Conservation (phyloP, 371 early-diverging fungal genomes). For the Lichtheimia ramosa region DNA sequence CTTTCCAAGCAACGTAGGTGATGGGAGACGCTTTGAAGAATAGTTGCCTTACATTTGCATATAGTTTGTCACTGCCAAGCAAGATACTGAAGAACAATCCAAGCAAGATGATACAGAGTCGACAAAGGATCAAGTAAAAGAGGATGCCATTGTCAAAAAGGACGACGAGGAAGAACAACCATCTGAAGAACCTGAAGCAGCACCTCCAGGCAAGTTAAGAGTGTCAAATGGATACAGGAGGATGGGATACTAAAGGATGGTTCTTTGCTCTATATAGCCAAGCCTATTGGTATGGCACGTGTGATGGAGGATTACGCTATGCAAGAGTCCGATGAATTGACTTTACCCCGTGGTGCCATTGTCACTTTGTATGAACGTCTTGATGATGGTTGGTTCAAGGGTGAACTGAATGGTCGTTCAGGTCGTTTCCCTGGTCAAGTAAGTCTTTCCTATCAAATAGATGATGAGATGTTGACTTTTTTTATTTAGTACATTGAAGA, state of each 20-base stretch:
- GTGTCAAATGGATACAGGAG: no score
- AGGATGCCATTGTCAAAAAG: not conserved
- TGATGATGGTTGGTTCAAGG: slow-evolving; percentile 72
- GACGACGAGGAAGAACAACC: not conserved
- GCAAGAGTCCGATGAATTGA: slow-evolving; percentile 66
- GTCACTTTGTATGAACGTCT: slow-evolving; percentile 63
- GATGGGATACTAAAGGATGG: no score
- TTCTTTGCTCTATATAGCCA: slow-evolving; percentile 13
- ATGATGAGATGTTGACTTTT: no score
- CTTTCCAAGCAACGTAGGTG: slow-evolving; percentile 75
- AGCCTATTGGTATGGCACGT: slow-evolving; percentile 53
- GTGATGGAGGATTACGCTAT: slow-evolving; percentile 73
- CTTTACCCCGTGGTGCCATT: slow-evolving; percentile 65
- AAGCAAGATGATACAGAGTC: slow-evolving; percentile 3
- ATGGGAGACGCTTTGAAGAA: not conserved
- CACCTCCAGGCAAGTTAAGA: not conserved
- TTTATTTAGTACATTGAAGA: slow-evolving; percentile 24
- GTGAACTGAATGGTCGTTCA: slow-evolving; percentile 66
- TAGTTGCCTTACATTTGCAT: not conserved
- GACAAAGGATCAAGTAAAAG: not conserved
- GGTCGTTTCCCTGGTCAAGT: slow-evolving; percentile 73
- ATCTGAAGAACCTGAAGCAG: slow-evolving; percentile 7
- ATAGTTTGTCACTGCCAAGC: slow-evolving; percentile 26
- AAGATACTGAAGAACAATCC: not conserved
- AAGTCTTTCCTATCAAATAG: slow-evolving; percentile 2